phyloP scores from a whole-genome alignment of 495 filamentous ascomycete species.

The Penicillium herquei region DNA sequence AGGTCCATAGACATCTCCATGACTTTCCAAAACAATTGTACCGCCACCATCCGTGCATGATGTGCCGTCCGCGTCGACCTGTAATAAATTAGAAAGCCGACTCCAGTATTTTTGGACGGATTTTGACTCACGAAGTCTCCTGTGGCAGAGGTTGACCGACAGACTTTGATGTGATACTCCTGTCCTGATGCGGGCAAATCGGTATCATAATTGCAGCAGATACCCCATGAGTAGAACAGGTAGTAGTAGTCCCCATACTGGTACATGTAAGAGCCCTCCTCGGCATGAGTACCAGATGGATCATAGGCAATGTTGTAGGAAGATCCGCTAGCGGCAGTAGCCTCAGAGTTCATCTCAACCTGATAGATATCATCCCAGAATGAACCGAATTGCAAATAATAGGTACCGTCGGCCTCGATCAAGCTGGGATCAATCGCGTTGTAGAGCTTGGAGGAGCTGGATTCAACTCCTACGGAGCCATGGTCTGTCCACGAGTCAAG shows the following conservation, averaged over 20 bases:
- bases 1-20: slow-evolving; percentile 67
- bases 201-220: slow-evolving; percentile 61
- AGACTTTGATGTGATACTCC: slow-evolving; percentile 72
- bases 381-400: slow-evolving; percentile 65
- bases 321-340: slow-evolving; percentile 35
- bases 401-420: slow-evolving; percentile 45
- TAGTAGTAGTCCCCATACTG: slow-evolving; percentile 62
- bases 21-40: slow-evolving; percentile 59
- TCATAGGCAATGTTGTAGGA: slow-evolving; percentile 56
- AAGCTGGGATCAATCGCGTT: slow-evolving; percentile 75
- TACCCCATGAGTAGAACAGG: slow-evolving; percentile 65
- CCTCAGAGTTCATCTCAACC: slow-evolving; percentile 51
- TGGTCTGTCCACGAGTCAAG: slow-evolving; percentile 55
- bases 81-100: not conserved
- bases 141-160: slow-evolving; percentile 55
- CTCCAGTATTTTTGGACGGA: not conserved
- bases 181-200: slow-evolving; percentile 52
- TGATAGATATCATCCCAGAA: slow-evolving; percentile 74
- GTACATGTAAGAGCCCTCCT: slow-evolving; percentile 62
- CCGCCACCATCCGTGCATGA: slow-evolving; percentile 62
- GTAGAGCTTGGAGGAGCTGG: slow-evolving; percentile 49
- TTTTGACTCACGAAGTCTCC: slow-evolving; percentile 52
- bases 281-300: slow-evolving; percentile 47
- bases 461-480: slow-evolving; percentile 52
- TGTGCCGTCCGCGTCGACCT: slow-evolving; percentile 56